Conservation (phyloP, 164 flowering plant genomes). For the Stephania yunnanensis region DNA sequence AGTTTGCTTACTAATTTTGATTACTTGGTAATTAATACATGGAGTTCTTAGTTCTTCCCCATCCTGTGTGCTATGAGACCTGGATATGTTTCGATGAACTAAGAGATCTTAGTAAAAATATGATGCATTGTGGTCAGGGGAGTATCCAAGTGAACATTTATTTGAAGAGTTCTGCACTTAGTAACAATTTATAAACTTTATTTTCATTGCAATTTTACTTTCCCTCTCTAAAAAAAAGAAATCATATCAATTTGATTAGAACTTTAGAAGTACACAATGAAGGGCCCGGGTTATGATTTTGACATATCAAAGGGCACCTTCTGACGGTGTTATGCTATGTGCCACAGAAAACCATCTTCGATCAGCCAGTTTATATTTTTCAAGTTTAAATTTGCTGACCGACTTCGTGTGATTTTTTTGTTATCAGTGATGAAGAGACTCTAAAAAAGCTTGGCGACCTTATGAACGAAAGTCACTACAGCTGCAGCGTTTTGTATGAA, state of each 20-base stretch:
- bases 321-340: no score
- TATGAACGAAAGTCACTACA: conserved; percentile 91
- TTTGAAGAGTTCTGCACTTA: neutral
- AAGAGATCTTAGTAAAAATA: neutral
- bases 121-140: neutral
- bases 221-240: neutral
- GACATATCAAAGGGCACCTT: no score
- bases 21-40: neutral
- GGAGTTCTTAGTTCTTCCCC: neutral
- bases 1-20: neutral
- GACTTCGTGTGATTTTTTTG: neutral
- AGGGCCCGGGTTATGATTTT: no score
- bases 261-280: no score
- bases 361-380: neutral
- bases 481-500: conserved; percentile 83
- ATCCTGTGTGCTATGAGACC: neutral
- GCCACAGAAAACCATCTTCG: no score
- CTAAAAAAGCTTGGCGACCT: conserved; percentile 84
- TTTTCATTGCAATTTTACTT: neutral
- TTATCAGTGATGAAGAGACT: conserved; percentile 73
- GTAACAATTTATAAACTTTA: neutral
- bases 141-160: neutral
- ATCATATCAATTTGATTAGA: neutral
- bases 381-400: conserved; percentile 6
- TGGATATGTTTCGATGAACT: neutral